Base-by-base conservation (phyloP, 1,284 basidiomycete genomes). In the Rhodotorula mucilaginosa region DNA sequence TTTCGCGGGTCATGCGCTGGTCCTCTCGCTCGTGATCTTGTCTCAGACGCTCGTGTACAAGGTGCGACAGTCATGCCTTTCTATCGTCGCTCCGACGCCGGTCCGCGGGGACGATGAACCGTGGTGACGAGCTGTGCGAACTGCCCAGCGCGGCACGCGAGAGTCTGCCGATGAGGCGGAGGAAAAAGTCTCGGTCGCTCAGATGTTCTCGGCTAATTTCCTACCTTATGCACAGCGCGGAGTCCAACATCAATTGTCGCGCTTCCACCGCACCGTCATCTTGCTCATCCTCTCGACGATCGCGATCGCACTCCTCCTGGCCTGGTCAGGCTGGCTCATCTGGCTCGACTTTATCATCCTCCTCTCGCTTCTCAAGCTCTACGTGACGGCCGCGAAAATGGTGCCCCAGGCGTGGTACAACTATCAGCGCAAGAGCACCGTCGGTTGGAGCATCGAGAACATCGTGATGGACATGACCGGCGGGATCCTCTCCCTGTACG, bases 251-350 rank as follows among this genome's bases (percentile, higher is more conserved):
- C 61, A 63, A 64, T 26, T 56, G 26, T 56, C 54, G 26, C 54
- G 54, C 23, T 56, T 56, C 54, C 54, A 56, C 61, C 61, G 68
- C 34, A 26, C 57, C 59, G 63, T 75, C 58, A 51, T 71, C 49
- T 34, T 49, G n/a, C 31, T 72, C 51, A 31, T 64, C 44, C 61
- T 74, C 64, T 21, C 29, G n/a, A n/a, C 54, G 5, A 47, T 64
- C 29, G 19, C 19, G 0, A 2, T 31, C 39, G 81, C 81, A 83
- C 90, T 93, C 83, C 86, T 86, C n/a, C 87, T 90, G 68, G 86
- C 86, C 64, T 51, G 48, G 13, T 85, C 61, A 70, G 91, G 94
- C 75, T 87, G 94, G 81, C 12, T 73, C 10, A n/a, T 44, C 5
- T 73, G 67, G 65, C 75, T 79, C 56, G 74, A 78, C 58, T 62